Evolutionary conservation across 805 yeast species (phyloP).

Genomic region (Metschnikowia santaceciliae): DNA sequence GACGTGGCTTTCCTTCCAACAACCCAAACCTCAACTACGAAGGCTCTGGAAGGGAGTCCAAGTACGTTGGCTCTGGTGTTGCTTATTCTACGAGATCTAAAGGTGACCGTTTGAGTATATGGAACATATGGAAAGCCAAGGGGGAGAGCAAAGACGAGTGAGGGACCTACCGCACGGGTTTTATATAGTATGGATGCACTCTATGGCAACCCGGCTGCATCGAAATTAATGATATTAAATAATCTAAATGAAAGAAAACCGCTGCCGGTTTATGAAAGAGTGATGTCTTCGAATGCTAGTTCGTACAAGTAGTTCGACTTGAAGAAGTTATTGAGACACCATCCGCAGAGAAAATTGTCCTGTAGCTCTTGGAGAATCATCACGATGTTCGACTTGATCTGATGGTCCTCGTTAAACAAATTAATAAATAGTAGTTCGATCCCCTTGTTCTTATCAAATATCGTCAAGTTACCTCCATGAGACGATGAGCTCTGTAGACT

Average conservation of each 20-base stretch:
- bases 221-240: neutral
- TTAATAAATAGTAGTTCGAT: constrained; percentile 39
- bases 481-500: constrained; percentile 34
- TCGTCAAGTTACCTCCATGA: constrained; percentile 39
- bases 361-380: constrained; percentile 42
- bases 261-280: neutral
- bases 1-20: constrained; percentile 53
- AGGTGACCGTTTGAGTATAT: constrained; percentile 49
- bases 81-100: constrained; percentile 54
- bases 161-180: too few species aligned
- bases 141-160: neutral
- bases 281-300: constrained; percentile 36
- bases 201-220: neutral
- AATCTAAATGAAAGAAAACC: neutral
- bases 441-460: constrained; percentile 43
- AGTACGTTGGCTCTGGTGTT: constrained; percentile 64
- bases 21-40: constrained; percentile 31
- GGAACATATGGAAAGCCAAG: constrained; percentile 15
- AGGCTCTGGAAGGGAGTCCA: constrained; percentile 47
- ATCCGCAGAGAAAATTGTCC: constrained; percentile 42
- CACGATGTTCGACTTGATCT: constrained; percentile 35
- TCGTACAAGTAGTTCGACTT: constrained; percentile 37
- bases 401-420: constrained; percentile 39
- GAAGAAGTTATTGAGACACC: constrained; percentile 39
- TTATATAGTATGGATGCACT: neutral